phyloP scores from a whole-genome alignment of 352 stramenopile genomes.

The Plasmopara muralis region DNA sequence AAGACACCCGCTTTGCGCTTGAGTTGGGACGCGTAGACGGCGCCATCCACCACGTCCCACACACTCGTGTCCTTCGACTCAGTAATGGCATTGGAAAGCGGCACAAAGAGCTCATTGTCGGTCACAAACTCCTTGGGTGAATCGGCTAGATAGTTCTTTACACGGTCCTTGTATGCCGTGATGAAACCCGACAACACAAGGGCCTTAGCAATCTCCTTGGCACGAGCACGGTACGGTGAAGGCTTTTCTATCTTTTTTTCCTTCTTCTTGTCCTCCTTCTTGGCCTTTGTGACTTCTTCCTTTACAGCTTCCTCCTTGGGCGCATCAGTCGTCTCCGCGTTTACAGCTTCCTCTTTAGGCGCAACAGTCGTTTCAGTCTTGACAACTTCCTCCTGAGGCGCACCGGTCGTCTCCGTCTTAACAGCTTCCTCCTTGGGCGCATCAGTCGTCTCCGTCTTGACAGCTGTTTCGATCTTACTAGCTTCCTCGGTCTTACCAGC shows the following conservation, averaged over 20 bases:
- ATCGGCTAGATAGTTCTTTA: conserved; percentile 36
- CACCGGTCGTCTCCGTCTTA: background rate
- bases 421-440: conserved; percentile 6
- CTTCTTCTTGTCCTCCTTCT: conserved; percentile 25
- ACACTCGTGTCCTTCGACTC: conserved; percentile 29
- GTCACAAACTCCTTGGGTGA: conserved; percentile 33
- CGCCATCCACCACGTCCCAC: conserved; percentile 30
- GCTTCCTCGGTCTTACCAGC: conserved; percentile 3
- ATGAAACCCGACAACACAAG: conserved; percentile 32
- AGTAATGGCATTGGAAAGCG: conserved; percentile 28
- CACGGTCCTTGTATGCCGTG: conserved; percentile 37
- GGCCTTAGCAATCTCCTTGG: conserved; percentile 35
- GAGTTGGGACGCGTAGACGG: conserved; percentile 33
- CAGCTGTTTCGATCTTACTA: conserved; percentile 11
- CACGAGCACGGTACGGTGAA: conserved; percentile 24
- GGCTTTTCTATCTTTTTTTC: conserved; percentile 25
- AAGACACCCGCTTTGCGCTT: conserved; percentile 62
- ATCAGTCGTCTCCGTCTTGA: conserved; percentile 6
- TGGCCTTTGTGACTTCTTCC: conserved; percentile 7
- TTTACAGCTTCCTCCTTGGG: conserved; percentile 8
- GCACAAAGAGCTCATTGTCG: conserved; percentile 44
- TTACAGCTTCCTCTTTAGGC: conserved; percentile 10
- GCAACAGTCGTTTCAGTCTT: conserved; percentile 10
- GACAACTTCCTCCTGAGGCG: background rate
- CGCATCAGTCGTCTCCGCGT: conserved; percentile 4